Conservation (phyloP, 352 stramenopile genomes). For the Phytopythium cucurbitacearum region DNA sequence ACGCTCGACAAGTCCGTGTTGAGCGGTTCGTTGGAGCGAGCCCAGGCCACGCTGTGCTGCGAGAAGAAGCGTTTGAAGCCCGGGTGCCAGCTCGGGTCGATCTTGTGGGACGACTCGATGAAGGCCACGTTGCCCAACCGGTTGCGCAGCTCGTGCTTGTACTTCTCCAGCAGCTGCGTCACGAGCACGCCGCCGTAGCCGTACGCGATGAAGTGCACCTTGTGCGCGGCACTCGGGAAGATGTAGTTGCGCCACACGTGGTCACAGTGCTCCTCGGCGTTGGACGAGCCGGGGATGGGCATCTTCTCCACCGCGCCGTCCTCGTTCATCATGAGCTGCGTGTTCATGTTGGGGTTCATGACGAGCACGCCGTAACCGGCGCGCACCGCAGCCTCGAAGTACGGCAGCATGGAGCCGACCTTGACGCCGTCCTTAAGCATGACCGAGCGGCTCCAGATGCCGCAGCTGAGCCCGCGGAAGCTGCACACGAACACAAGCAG, state of each 20-base stretch:
- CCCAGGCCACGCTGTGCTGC: constrained; percentile 79
- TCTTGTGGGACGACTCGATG: constrained; percentile 85
- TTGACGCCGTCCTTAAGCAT: constrained; percentile 82
- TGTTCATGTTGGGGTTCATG: constrained; percentile 91
- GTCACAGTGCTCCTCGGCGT: constrained; percentile 84
- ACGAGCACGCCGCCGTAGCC: constrained; percentile 80
- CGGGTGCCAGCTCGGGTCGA: constrained; percentile 63
- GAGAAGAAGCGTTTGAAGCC: constrained; percentile 81
- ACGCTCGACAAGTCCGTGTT: constrained; percentile 48
- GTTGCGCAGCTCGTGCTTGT: constrained; percentile 72
- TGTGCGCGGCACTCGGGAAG: constrained; percentile 64
- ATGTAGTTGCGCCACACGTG: constrained; percentile 89
- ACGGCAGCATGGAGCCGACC: constrained; percentile 88
- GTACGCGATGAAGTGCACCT: constrained; percentile 89
- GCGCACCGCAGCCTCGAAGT: constrained; percentile 70
- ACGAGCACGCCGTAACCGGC: constrained; percentile 83
- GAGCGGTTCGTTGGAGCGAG: constrained; percentile 53
- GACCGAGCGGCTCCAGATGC: constrained; percentile 86
- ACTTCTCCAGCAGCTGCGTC: constrained; percentile 78
- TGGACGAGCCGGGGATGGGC: constrained; percentile 76
- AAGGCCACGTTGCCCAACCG: constrained; percentile 82
- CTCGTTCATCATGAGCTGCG: constrained; percentile 59
- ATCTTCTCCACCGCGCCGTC: constrained; percentile 67
- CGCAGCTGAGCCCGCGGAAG: constrained; percentile 68
- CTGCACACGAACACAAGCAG: constrained; percentile 83